These are phyloP conservation scores for Selaginella moellendorffii DNA, from an alignment of 75 land plant genomes.

Conservation along the genomic window DNA sequence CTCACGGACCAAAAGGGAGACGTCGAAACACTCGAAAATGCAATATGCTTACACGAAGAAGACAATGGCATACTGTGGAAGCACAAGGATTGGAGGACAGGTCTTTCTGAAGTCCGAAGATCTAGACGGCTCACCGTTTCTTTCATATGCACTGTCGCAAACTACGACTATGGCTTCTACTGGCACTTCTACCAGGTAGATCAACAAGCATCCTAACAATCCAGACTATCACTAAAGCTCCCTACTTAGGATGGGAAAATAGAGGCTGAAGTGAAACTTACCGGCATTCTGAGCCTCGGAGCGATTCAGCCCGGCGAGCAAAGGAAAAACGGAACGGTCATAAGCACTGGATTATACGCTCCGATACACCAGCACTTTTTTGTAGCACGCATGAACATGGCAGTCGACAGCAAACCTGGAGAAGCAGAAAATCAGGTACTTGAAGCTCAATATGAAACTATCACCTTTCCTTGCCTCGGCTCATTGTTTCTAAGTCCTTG, in stretches of 20 bases:
- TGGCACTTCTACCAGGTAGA: slow-evolving; percentile 99
- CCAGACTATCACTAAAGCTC: too few species aligned
- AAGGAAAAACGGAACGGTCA: slow-evolving; percentile 90
- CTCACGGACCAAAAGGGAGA: slow-evolving; percentile 90
- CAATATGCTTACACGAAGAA: slow-evolving; percentile 97
- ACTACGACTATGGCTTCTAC: slow-evolving; percentile 95
- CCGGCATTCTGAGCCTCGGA: slow-evolving; percentile 92
- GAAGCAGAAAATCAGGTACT: slow-evolving; percentile 84
- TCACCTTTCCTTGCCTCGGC: too few species aligned
- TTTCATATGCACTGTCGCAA: slow-evolving; percentile 94
- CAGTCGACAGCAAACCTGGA: slow-evolving; percentile 86
- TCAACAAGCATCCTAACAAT: not conserved
- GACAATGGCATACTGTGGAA: slow-evolving; percentile 97
- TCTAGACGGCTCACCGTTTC: slow-evolving; percentile 86
- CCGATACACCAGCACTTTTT: slow-evolving; percentile 99
- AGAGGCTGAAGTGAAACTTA: slow-evolving; percentile 96
- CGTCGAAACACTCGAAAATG: slow-evolving; percentile 90
- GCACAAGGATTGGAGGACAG: slow-evolving; percentile 99
- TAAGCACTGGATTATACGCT: slow-evolving; percentile 94
- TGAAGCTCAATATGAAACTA: not conserved
- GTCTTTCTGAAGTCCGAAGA: slow-evolving; percentile 79
- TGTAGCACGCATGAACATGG: slow-evolving; percentile 98
- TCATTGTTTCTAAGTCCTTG: too few species aligned
- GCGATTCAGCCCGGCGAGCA: slow-evolving; percentile 73
- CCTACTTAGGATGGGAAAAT: slow-evolving; percentile 88